Percentiles rank a stretch among this genome's conserved stretches.
These are phyloP conservation scores for Alternaria hordeiaustralica DNA, from an alignment of 2,329 filamentous ascomycete species.

Conservation along the genomic window DNA sequence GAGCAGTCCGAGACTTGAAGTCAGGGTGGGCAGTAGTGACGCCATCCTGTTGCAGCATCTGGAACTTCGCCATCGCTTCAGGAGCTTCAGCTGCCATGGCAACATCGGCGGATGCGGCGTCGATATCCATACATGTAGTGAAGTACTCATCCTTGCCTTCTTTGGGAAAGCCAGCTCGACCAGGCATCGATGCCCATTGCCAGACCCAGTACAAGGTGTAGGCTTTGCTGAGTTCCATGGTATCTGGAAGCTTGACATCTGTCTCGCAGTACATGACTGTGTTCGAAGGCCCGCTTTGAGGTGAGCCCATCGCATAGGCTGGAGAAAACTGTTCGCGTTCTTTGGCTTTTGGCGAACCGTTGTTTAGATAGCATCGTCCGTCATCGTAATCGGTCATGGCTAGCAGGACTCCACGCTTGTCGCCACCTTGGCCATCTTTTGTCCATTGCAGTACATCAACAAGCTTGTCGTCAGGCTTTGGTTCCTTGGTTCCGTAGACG, in stretches of 20 bases:
- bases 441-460: too few relatives aligned
- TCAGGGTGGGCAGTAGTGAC: constrained; percentile 48
- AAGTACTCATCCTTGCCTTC: too few relatives aligned
- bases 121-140: constrained; percentile 62
- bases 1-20: constrained; percentile 51
- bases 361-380: constrained; percentile 81
- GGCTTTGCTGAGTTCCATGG: constrained; percentile 65
- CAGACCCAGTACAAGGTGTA: constrained; percentile 96
- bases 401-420: constrained; percentile 73
- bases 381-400: constrained; percentile 86
- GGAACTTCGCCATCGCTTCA: constrained; percentile 3
- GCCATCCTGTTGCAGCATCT: constrained; percentile 35
- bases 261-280: constrained; percentile 68
- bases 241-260: constrained; percentile 75
- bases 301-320: constrained; percentile 58
- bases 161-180: too few relatives aligned
- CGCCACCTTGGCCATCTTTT: too few relatives aligned
- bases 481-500: too few relatives aligned
- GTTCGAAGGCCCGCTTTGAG: too few relatives aligned
- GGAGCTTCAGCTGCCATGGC: constrained; percentile 21
- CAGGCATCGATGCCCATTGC: constrained; percentile 70
- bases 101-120: constrained; percentile 47
- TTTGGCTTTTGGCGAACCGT: too few relatives aligned
- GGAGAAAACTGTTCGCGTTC: constrained; percentile 65
- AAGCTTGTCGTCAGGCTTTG: too few relatives aligned